Percentiles rank a stretch among this genome's conserved stretches.
Conservation (phyloP, 192 early-diverging fungal species). For the Coemansia sp. region DNA sequence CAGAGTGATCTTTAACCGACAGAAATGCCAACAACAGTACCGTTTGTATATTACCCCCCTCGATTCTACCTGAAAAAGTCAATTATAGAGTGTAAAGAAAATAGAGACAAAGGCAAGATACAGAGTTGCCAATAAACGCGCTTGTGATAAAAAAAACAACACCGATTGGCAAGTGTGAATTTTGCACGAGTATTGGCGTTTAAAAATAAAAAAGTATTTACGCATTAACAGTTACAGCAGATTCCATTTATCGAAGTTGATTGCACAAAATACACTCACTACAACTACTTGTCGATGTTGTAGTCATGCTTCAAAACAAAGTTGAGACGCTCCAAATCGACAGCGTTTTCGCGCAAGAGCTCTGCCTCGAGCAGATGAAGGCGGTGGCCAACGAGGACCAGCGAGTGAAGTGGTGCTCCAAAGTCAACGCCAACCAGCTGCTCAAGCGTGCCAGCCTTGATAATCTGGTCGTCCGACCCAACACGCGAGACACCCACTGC, state of each 20-base stretch:
- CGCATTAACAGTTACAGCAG: too few relatives aligned
- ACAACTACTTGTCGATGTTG: conserved; percentile 39
- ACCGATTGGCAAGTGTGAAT: too few relatives aligned
- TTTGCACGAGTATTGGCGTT: too few relatives aligned
- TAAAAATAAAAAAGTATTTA: too few relatives aligned
- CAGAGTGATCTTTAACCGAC: background rate
- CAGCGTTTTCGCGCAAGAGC: conserved; percentile 75
- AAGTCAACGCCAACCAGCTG: conserved; percentile 87
- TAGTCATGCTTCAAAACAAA: conserved; percentile 67
- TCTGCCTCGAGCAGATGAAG: conserved; percentile 96
- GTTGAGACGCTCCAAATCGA: conserved; percentile 66
- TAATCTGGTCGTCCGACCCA: conserved; percentile 78
- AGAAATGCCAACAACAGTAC: background rate
- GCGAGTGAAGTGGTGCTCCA: conserved; percentile 91
- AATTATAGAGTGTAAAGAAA: background rate
- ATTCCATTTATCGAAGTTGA: too few relatives aligned
- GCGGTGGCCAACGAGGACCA: conserved; percentile 82
- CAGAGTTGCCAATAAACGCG: too few relatives aligned
- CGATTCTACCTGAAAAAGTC: background rate
- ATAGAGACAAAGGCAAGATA: background rate
- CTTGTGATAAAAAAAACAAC: too few relatives aligned
- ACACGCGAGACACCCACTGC: conserved; percentile 92
- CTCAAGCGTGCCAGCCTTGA: conserved; percentile 82
- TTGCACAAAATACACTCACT: too few relatives aligned
- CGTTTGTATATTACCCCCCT: background rate